Percentiles rank a stretch among this genome's conserved stretches.
These are phyloP conservation scores for Ambrosiella xylebori DNA, from an alignment of 2,329 filamentous ascomycete species.

Conservation along the genomic window DNA sequence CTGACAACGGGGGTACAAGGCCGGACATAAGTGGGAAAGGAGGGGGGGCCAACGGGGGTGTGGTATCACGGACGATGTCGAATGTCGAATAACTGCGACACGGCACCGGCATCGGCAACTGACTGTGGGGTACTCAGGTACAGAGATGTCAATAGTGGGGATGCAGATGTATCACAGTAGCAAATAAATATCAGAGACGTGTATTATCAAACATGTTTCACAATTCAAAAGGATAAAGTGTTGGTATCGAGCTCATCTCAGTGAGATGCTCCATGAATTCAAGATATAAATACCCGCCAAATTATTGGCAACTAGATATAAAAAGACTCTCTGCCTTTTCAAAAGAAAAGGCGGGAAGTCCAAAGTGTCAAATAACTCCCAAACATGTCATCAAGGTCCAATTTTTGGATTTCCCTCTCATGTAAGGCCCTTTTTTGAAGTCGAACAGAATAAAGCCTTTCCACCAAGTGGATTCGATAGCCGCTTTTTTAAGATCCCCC, in stretches of 20 bases:
- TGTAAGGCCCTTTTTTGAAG: slow-evolving; percentile 1
- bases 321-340: no score
- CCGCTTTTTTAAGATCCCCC: background rate
- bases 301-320: background rate
- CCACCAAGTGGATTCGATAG: background rate
- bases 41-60: no score
- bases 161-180: background rate
- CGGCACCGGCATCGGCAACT: no score
- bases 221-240: background rate
- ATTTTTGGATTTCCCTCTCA: slow-evolving; percentile 1
- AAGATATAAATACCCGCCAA: background rate
- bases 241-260: background rate
- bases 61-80: no score
- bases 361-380: slow-evolving; percentile 3
- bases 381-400: slow-evolving; percentile 4
- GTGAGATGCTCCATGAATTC: background rate
- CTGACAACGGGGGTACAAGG: no score
- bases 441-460: background rate
- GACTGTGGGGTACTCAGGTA: no score
- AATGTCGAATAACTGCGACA: no score
- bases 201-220: background rate
- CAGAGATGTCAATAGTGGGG: no score
- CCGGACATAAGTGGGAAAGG: no score
- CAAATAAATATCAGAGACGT: background rate
- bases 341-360: background rate